Evolutionary conservation across 495 filamentous ascomycete species (phyloP).

Genomic region (Penicillium tannophilum): DNA sequence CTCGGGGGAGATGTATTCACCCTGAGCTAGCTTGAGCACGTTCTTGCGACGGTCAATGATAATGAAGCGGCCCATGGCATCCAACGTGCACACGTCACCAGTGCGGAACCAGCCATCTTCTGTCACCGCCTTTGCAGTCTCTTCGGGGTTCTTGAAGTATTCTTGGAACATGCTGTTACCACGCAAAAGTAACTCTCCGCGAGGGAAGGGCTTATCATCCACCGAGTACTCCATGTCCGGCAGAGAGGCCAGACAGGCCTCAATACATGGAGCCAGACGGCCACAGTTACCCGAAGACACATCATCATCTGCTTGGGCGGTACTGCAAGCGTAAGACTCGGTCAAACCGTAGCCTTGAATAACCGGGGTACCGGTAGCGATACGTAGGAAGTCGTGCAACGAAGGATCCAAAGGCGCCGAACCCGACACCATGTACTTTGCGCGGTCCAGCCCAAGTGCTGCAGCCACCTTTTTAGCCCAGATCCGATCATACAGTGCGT

Average conservation of each 20-base stretch:
- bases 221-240: conserved; percentile 94
- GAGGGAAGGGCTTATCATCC: conserved; percentile 89
- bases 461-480: conserved; percentile 88
- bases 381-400: conserved; percentile 85
- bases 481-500: conserved; percentile 87
- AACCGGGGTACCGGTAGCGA: conserved; percentile 77
- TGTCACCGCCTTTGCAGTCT: conserved; percentile 74
- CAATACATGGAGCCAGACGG: conserved; percentile 62
- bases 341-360: conserved; percentile 93
- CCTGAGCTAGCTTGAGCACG: conserved; percentile 94
- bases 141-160: conserved; percentile 86
- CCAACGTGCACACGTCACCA: conserved; percentile 84
- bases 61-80: conserved; percentile 81
- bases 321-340: conserved; percentile 83
- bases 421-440: conserved; percentile 77
- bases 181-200: conserved; percentile 86
- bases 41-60: conserved; percentile 99
- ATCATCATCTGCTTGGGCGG: conserved; percentile 67
- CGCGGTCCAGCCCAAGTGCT: conserved; percentile 76
- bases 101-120: conserved; percentile 97
- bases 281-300: conserved; percentile 82
- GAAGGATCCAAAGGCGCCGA: conserved; percentile 88
- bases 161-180: conserved; percentile 76
- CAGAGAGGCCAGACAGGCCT: conserved; percentile 81
- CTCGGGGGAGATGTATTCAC: conserved; percentile 97